Base-by-base conservation (phyloP, 1,139 yeast genomes). In the Kodamaea anthophila region DNA sequence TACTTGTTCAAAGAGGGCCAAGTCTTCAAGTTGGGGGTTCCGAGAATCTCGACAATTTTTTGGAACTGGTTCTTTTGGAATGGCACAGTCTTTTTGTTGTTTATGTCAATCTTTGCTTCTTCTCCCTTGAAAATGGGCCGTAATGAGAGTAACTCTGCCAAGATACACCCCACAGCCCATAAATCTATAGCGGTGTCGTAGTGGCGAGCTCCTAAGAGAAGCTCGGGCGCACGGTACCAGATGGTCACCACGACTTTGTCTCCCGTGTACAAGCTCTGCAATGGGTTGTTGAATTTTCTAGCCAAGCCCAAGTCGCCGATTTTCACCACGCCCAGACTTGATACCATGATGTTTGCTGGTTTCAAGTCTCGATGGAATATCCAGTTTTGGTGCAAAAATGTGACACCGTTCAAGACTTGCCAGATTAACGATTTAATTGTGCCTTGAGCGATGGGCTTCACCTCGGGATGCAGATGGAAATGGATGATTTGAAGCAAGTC, bases 191-290 rank as follows among this genome's bases (percentile, higher is more conserved):
- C 91, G 0, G 97, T 95, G 0, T 96, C 83, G 51, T 91, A 91
- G 57, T 91, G 96, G 28, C 96, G 64, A 2, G 95, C 87, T 0
- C 98, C 98, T 22, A 91, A 58, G 23, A 91, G 61, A 26, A 91
- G 62, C 51, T 91, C 98, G 0, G 98, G 97, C 0, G 98, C 96
- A 41, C 98, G 69, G 53, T 91, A 91, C 98, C 98, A 91, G 37
- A 91, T 91, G 0, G 98, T 91, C 7, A 91, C 98, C 32, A 91
- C 98, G 12, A 93, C 96, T 56, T 91, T 91, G 55, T 91, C 98
- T 18, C 97, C 97, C 8, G 93, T 74, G 48, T 84, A 91, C 15
- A 93, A 64, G 25, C 94, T 79, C 49, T 91, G 97, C 23, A 91
- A 55, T 9, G 95, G 94, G 44, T 86, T 85, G 41, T 82, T 81